phyloP scores from a whole-genome alignment of 2,329 filamentous ascomycete genomes.

The Reticulascus tulasneorum region DNA sequence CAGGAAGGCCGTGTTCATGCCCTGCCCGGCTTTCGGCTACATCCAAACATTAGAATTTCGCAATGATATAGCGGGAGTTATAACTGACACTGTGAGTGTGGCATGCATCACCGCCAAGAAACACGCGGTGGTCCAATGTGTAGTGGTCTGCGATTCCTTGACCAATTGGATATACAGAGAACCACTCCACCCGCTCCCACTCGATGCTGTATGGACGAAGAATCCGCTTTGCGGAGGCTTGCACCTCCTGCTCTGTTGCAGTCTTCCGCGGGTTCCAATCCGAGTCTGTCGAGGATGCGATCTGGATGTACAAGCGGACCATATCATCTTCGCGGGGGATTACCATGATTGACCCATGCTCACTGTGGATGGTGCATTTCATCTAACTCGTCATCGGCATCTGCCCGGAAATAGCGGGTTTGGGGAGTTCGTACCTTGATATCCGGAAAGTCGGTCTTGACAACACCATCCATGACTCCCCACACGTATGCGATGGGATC shows the following conservation, averaged over 20 bases:
- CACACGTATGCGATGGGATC: slow-evolving; percentile 69
- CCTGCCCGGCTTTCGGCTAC: slow-evolving; percentile 72
- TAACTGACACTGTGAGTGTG: slow-evolving; percentile 68
- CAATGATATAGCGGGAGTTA: not conserved
- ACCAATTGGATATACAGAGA: slow-evolving; percentile 72
- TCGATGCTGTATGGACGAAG: slow-evolving; percentile 63
- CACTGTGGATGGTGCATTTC: slow-evolving; percentile 73
- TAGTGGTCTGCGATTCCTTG: slow-evolving; percentile 68
- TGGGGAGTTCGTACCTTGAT: slow-evolving; percentile 52
- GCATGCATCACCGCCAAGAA: slow-evolving; percentile 73
- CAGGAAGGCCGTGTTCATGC: slow-evolving; percentile 76
- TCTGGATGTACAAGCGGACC: slow-evolving; percentile 66
- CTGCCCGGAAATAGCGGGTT: not conserved
- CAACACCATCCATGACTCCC: slow-evolving; percentile 73
- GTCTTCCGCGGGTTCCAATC: slow-evolving; percentile 60
- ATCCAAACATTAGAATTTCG: not conserved
- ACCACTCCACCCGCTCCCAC: slow-evolving; percentile 69
- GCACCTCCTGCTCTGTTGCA: slow-evolving; percentile 60
- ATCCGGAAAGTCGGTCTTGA: slow-evolving; percentile 71
- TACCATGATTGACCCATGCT: slow-evolving; percentile 72
- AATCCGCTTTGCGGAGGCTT: slow-evolving; percentile 61
- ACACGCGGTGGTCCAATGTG: slow-evolving; percentile 65
- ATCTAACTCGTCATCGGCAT: slow-evolving; percentile 37
- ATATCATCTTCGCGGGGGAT: slow-evolving; percentile 65
- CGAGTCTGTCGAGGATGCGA: slow-evolving; percentile 56